Conservation (phyloP, 2,329 filamentous ascomycete species). For the Erysiphe pulchra region DNA sequence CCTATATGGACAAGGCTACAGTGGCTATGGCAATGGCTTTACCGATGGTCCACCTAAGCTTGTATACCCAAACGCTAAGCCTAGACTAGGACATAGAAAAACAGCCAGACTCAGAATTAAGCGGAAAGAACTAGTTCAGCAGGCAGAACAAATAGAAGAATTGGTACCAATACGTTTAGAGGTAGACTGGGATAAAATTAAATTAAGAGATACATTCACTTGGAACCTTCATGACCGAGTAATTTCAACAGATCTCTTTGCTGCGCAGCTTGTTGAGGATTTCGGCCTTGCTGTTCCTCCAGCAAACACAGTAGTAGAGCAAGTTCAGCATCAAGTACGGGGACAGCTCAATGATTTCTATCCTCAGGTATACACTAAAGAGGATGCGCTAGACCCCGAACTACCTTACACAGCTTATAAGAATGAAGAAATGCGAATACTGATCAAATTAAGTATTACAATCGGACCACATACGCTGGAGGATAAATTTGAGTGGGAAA, state of each 20-base stretch:
- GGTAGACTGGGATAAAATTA: conserved; percentile 86
- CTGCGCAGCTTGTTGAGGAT: conserved; percentile 75
- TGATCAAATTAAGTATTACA: conserved; percentile 91
- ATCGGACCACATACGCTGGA: conserved; percentile 84
- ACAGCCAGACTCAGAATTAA: conserved; percentile 47
- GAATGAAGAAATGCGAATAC: conserved; percentile 93
- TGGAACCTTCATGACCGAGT: conserved; percentile 93
- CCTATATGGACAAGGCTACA: conserved; percentile 52
- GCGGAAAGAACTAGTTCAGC: conserved; percentile 56
- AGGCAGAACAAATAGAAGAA: conserved; percentile 79
- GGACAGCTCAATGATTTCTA: conserved; percentile 89
- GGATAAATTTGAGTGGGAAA: conserved; percentile 97
- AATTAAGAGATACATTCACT: conserved; percentile 88
- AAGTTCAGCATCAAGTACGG: conserved; percentile 42
- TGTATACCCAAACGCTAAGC: conserved; percentile 56
- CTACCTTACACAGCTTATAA: conserved; percentile 86
- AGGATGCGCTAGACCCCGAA: conserved; percentile 72
- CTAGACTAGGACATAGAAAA: conserved; percentile 49
- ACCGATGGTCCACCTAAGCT: conserved; percentile 51
- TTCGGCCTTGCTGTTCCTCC: conserved; percentile 54
- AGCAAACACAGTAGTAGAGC: conserved; percentile 33
- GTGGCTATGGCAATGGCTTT: conserved; percentile 65
- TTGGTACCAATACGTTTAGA: conserved; percentile 77
- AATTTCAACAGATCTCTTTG: conserved; percentile 56
- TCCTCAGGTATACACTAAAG: conserved; percentile 70